phyloP scores from a whole-genome alignment of 352 stramenopile species.

The Pythium biforme region DNA sequence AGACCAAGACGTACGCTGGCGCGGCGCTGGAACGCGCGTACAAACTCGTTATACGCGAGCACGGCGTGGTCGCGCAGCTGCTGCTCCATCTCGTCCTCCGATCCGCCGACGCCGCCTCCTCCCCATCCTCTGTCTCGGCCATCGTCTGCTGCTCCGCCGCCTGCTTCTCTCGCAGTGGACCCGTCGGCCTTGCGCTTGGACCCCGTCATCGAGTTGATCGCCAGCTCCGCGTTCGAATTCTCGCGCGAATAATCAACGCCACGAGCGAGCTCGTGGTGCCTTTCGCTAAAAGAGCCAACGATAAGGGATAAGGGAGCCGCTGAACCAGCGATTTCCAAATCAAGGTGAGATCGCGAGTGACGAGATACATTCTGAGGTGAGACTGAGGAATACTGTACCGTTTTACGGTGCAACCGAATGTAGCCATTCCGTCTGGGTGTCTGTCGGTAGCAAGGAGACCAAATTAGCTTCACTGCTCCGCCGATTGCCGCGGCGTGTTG shows the following conservation, averaged over 20 bases:
- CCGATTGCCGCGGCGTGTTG: no score
- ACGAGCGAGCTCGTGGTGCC: no score
- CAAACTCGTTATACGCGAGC: slow-evolving; percentile 68
- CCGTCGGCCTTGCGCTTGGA: slow-evolving; percentile 6
- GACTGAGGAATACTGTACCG: not conserved
- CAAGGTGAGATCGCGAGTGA: slow-evolving; percentile 16
- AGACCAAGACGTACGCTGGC: slow-evolving; percentile 40
- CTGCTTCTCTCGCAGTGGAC: not conserved
- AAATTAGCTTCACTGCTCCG: no score
- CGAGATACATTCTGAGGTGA: no score
- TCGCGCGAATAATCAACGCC: no score
- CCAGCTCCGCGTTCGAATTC: slow-evolving; percentile 8
- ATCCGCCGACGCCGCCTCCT: not conserved
- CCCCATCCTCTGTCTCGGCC: not conserved
- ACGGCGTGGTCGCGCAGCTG: slow-evolving; percentile 69
- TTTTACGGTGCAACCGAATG: not conserved
- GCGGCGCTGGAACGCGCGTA: slow-evolving; percentile 51
- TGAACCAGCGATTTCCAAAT: not conserved
- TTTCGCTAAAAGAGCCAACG: not conserved
- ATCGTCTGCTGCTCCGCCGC: not conserved
- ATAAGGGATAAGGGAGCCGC: no score
- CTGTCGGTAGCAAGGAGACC: not conserved
- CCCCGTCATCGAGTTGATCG: not conserved
- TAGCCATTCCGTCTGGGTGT: not conserved
- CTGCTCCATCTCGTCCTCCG: slow-evolving; percentile 63